Evolutionary conservation across 352 stramenopile genomes (phyloP).

Genomic region (Phytophthora crassamura): DNA sequence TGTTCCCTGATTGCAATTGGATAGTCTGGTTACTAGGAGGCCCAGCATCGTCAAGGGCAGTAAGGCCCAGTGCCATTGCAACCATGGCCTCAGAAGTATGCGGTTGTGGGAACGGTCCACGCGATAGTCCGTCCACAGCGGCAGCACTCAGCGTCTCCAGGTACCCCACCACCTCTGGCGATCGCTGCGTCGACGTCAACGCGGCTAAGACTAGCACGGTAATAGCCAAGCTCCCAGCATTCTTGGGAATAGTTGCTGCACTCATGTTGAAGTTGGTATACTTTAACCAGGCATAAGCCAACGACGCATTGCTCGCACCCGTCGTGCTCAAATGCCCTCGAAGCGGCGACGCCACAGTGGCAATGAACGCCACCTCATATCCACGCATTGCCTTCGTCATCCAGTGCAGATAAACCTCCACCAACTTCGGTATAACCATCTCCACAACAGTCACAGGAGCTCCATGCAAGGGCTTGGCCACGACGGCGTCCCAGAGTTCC

Average conservation of each 20-base stretch:
- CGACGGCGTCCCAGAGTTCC: slow-evolving; percentile 32
- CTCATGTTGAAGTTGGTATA: slow-evolving; percentile 16
- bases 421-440: slow-evolving; percentile 10
- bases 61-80: slow-evolving; percentile 34
- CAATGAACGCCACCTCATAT: slow-evolving; percentile 45
- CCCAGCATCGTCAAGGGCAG: slow-evolving; percentile 23
- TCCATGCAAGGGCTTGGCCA: slow-evolving; percentile 28
- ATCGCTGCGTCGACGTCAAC: slow-evolving; percentile 10
- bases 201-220: slow-evolving; percentile 29
- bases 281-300: slow-evolving; percentile 23
- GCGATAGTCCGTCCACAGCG: slow-evolving; percentile 27
- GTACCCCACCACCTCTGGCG: slow-evolving; percentile 14
- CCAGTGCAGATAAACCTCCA: slow-evolving; percentile 40
- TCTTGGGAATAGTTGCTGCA: background rate
- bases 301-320: slow-evolving; percentile 1
- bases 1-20: slow-evolving; percentile 19
- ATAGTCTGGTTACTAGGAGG: background rate
- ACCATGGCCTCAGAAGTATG: slow-evolving; percentile 28
- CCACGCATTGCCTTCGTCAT: slow-evolving; percentile 38
- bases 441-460: background rate
- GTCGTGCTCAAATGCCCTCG: slow-evolving; percentile 19
- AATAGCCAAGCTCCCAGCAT: slow-evolving; percentile 25
- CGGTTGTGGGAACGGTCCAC: slow-evolving; percentile 24
- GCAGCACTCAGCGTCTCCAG: slow-evolving; percentile 26
- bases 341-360: slow-evolving; percentile 33